A percentile compares a stretch with the other conserved stretches of the same genome.
Conservation (phyloP, 139 green algal species). For the Trebouxia sp. region DNA sequence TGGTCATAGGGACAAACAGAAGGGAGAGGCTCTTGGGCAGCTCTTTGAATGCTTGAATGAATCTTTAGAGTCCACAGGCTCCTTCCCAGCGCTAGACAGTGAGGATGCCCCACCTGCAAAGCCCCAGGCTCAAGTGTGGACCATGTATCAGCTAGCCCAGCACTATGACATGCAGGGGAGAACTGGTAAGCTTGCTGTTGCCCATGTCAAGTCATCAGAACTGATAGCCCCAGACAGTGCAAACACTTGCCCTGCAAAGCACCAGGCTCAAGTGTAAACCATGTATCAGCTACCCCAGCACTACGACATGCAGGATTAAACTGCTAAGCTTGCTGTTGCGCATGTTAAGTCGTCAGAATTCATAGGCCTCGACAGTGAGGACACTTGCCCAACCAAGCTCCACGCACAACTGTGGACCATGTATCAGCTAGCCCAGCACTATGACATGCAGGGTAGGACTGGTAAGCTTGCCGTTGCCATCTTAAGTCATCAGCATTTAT, state of each 20-base stretch:
- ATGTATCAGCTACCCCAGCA: conserved; percentile 82
- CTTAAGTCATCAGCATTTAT: too few species aligned
- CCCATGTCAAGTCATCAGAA: too few species aligned
- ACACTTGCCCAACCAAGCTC: conserved; percentile 21
- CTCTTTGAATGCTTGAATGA: conserved; percentile 42
- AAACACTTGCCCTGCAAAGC: conserved; percentile 16
- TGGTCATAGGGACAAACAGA: conserved; percentile 36
- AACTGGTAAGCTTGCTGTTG: conserved; percentile 14
- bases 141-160: conserved; percentile 79
- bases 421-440: conserved; percentile 82
- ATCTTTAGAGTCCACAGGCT: conserved; percentile 21
- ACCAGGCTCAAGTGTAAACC: conserved; percentile 67
- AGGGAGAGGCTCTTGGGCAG: conserved; percentile 39
- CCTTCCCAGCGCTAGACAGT: conserved; percentile 26
- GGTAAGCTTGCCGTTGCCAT: neutral
- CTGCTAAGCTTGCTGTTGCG: neutral
- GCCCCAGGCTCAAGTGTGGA: conserved; percentile 68
- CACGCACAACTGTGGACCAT: conserved; percentile 72
- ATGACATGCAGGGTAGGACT: conserved; percentile 63
- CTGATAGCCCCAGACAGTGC: neutral
- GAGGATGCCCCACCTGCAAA: conserved; percentile 5
- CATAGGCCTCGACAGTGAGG: neutral
- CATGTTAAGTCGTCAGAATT: conserved; percentile 17
- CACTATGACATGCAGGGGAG: conserved; percentile 72
- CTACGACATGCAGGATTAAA: conserved; percentile 60